Evolutionary conservation across 495 filamentous ascomycete species (phyloP).

Genomic region (Bombardia bombarda): DNA sequence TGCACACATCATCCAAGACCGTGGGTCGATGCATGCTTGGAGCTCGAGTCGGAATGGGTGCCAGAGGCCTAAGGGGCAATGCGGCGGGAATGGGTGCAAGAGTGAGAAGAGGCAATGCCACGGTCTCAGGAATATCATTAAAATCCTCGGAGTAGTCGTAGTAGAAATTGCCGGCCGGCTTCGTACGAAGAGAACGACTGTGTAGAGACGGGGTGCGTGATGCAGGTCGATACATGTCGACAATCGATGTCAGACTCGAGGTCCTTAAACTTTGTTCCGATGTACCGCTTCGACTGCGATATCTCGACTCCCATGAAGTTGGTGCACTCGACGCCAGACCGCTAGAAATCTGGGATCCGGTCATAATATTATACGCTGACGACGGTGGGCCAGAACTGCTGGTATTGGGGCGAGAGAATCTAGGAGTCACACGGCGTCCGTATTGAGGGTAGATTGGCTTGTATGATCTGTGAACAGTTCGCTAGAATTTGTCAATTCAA

Average conservation of each 20-base stretch:
- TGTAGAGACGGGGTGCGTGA: conserved; percentile 6
- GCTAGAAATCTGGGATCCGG: conserved; percentile 14
- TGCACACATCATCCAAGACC: conserved; percentile 20
- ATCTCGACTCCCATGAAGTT: conserved; percentile 1
- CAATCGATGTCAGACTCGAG: conserved; percentile 33
- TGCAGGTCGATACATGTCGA: conserved; percentile 32
- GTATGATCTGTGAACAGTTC: conserved; percentile 33
- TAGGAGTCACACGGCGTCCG: conserved; percentile 23
- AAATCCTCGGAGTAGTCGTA: conserved; percentile 49
- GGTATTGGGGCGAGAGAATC: conserved; percentile 24
- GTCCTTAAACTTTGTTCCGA: conserved; percentile 19
- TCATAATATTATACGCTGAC: conserved; percentile 20
- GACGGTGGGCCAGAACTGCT: conserved; percentile 29
- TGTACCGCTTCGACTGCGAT: conserved; percentile 2
- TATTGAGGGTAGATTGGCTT: conserved; percentile 31
- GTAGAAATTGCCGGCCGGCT: conserved; percentile 20
- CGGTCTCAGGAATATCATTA: conserved; percentile 15
- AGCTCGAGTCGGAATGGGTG: conserved; percentile 26
- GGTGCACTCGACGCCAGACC: conserved; percentile 2
- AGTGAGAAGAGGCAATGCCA: conserved; percentile 13
- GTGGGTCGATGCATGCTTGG: conserved; percentile 18
- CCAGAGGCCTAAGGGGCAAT: conserved; percentile 21
- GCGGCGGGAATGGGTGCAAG: conserved; percentile 22
- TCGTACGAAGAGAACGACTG: neutral
- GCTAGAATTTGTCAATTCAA: conserved; percentile 18